Conservation (phyloP, 345 rosid genomes). For the Noccaea bulbosa region DNA sequence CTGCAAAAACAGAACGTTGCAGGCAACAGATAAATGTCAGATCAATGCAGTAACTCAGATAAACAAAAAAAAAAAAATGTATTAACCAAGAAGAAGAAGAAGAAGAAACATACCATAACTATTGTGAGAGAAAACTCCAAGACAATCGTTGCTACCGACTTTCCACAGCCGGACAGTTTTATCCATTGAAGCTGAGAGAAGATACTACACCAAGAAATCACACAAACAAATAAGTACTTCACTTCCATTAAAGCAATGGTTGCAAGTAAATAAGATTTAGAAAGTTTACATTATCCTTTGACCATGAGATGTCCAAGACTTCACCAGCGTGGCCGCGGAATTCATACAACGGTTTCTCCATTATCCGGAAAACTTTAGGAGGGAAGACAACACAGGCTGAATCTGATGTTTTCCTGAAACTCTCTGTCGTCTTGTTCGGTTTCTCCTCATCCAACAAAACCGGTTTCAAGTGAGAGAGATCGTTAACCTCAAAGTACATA, state of each 20-base stretch:
- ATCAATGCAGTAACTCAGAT: constrained; percentile 23
- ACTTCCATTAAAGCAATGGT: constrained; percentile 22
- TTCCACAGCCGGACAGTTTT: constrained; percentile 80
- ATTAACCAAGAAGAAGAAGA: constrained; percentile 28
- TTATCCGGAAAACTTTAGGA: constrained; percentile 68
- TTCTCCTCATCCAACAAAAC: constrained; percentile 59
- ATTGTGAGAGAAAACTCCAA: constrained; percentile 66
- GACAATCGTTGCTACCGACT: constrained; percentile 65
- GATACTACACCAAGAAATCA: constrained; percentile 54
- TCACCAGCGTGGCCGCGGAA: constrained; percentile 70
- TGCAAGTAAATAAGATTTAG: not conserved
- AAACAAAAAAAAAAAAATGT: not conserved
- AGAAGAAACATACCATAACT: constrained; percentile 60
- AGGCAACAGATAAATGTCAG: constrained; percentile 26
- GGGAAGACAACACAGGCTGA: constrained; percentile 79
- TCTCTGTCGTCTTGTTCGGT: constrained; percentile 48
- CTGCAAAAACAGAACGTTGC: constrained; percentile 49
- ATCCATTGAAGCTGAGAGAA: constrained; percentile 82
- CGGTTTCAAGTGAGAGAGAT: constrained; percentile 70
- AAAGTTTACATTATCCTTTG: constrained; percentile 66
- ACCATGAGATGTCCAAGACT: constrained; percentile 83
- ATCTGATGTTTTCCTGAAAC: constrained; percentile 67
- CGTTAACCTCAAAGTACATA: constrained; percentile 68
- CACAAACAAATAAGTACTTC: constrained; percentile 16
- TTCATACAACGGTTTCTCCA: constrained; percentile 74